Conservation (phyloP, 495 filamentous ascomycete genomes). For the Recurvomyces mirabilis region DNA sequence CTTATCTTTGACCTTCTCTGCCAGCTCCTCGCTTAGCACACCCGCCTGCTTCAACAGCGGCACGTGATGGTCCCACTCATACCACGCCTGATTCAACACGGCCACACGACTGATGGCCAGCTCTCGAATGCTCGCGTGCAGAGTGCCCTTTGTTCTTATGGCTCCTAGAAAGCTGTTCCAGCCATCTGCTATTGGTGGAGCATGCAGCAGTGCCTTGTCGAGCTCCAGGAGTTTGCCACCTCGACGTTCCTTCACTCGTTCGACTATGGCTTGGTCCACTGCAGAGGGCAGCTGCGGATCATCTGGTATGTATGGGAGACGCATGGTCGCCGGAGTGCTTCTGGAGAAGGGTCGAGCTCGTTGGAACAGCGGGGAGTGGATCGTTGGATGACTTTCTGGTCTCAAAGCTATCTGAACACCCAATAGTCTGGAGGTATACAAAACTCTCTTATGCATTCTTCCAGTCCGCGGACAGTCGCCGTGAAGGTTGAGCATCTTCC, state of each 20-base stretch:
- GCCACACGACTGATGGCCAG: conserved; percentile 66
- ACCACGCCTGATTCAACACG: conserved; percentile 59
- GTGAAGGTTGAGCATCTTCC: too few species aligned
- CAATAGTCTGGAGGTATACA: too few species aligned
- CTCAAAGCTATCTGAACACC: too few species aligned
- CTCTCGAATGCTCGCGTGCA: conserved; percentile 53
- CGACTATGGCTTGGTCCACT: conserved; percentile 39
- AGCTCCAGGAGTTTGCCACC: conserved; percentile 55
- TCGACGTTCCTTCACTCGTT: conserved; percentile 51
- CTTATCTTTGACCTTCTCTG: conserved; percentile 18
- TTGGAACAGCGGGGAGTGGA: too few species aligned
- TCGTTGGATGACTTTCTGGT: too few species aligned
- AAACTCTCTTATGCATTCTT: too few species aligned
- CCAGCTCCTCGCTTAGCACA: conserved; percentile 19
- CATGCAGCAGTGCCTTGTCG: conserved; percentile 64
- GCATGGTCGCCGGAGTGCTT: conserved; percentile 17
- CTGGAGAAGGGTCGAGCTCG: too few species aligned
- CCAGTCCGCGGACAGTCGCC: too few species aligned
- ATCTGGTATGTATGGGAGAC: conserved; percentile 21
- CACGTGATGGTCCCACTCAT: conserved; percentile 69
- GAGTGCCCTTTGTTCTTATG: conserved; percentile 52
- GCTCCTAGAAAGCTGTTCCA: conserved; percentile 71
- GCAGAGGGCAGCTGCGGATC: conserved; percentile 9
- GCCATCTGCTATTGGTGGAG: conserved; percentile 59
- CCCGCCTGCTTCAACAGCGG: conserved; percentile 43